Evolutionary conservation across 2,329 filamentous ascomycete species (phyloP).

Genomic region (Cordyceps tenuipes): DNA sequence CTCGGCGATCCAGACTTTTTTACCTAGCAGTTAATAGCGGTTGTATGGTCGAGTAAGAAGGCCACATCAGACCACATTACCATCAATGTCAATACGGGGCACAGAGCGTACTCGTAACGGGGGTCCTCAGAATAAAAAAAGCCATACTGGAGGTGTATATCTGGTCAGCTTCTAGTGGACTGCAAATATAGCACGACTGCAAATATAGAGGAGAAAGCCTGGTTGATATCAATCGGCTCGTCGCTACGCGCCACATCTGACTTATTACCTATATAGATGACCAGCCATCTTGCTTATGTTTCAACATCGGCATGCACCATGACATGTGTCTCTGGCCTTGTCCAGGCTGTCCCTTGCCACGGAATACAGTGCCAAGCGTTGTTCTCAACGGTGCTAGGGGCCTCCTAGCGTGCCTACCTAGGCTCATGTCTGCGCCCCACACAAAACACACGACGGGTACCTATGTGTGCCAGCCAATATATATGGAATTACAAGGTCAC

Average conservation of each 20-base stretch:
- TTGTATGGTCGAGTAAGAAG: neutral
- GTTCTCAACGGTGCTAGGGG: slow-evolving; percentile 3
- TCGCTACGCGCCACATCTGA: too few relatives aligned
- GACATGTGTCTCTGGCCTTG: too few relatives aligned
- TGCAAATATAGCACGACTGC: too few relatives aligned
- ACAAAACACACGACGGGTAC: neutral
- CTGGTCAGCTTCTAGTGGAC: too few relatives aligned
- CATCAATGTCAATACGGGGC: too few relatives aligned
- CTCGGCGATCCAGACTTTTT: neutral
- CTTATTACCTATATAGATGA: too few relatives aligned
- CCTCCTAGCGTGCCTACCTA: neutral
- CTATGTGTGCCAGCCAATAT: neutral
- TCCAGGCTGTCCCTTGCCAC: neutral
- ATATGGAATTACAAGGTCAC: neutral
- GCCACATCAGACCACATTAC: too few relatives aligned
- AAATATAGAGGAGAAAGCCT: too few relatives aligned
- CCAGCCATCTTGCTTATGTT: neutral
- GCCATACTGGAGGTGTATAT: too few relatives aligned
- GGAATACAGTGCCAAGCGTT: slow-evolving; percentile 1
- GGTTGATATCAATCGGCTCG: too few relatives aligned
- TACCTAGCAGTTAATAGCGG: neutral
- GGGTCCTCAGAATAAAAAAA: too few relatives aligned
- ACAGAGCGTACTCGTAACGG: too few relatives aligned
- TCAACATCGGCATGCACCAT: neutral
- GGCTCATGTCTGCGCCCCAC: neutral